Base-by-base conservation (phyloP, 129 eudicot genomes). In the Flaveria robusta region DNA sequence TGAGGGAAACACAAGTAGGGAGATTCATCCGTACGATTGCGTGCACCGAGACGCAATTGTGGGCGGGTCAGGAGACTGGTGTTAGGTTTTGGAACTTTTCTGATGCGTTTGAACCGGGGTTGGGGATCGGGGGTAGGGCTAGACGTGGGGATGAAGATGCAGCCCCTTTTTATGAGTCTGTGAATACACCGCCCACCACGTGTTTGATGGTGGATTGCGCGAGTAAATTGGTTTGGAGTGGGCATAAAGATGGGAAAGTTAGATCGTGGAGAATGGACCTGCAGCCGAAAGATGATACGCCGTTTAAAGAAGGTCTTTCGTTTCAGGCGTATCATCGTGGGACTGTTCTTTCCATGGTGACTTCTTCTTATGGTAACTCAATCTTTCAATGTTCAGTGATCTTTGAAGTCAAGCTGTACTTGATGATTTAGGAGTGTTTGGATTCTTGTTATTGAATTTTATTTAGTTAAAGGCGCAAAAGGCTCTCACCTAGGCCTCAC, bases 21-120 rank as follows among this genome's bases (percentile, higher is more conserved):
- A 87, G 82, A 22, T 91, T 89, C 66, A 76, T 95, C 74, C 80
- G 96, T 70, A 86, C 97, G 3, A 89, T 95, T 49, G 93, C 86
- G 2, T 89, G 96, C 71, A 95, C 97, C 31, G 93, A 91, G 70
- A 89, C 92, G 2, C 97, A 95, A 29, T 60, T 95, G 20, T 95
- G 99, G 99, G 99, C 96, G 4, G 99, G 99, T 13, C 94, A 86
- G 75, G 99, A 95, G 74, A 82, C 77, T 5, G 99, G 99, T 16
- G 94, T 95, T 29, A 70, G 99, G 84, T 91, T 91, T 20, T 95
- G 99, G 99, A 89, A 91, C 46, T 86, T 88, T 43, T 34, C 80
- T 1, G 97, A 95, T 52, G 83, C 89, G n/a, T 95, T 79, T 71
- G 88, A 89, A 75, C 84, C 94, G 0, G 99, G 99, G 16, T 46